These are phyloP conservation scores for Dioszegia crocea DNA, from an alignment of 768 basidiomycete genomes.

Conservation along the genomic window DNA sequence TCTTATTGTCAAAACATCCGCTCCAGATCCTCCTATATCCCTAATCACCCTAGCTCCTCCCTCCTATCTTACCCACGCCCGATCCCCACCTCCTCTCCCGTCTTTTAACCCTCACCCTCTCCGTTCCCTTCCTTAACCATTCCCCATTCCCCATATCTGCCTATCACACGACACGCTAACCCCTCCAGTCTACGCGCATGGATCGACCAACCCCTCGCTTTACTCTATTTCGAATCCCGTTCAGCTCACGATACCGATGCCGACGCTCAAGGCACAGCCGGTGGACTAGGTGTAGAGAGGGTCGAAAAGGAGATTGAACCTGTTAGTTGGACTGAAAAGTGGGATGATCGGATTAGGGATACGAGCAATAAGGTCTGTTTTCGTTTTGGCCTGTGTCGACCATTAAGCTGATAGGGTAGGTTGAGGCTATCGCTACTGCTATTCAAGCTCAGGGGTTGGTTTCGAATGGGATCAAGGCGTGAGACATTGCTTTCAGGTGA, in stretches of 20 bases:
- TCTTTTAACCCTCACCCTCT: too few species aligned
- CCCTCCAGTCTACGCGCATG: conserved; percentile 63
- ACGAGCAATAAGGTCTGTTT: conserved; percentile 72
- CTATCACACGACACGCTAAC: conserved; percentile 1
- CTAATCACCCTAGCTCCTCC: too few species aligned
- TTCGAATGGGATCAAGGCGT: not conserved
- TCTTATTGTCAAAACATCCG: too few species aligned
- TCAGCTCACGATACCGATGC: conserved; percentile 66
- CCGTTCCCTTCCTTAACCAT: too few species aligned
- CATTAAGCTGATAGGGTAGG: not conserved
- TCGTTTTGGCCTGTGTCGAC: not conserved
- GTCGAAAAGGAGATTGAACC: conserved; percentile 71
- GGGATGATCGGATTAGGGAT: conserved; percentile 89
- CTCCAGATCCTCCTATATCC: not conserved
- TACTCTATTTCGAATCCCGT: conserved; percentile 87
- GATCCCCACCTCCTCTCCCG: too few species aligned
- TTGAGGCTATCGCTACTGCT: conserved; percentile 6
- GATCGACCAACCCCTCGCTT: conserved; percentile 90
- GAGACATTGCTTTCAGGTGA: not conserved
- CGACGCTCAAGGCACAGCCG: conserved; percentile 88
- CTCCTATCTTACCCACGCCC: too few species aligned
- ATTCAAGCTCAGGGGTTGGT: conserved; percentile 6
- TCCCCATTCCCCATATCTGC: too few species aligned
- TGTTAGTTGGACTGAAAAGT: conserved; percentile 86
- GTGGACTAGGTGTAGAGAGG: conserved; percentile 81